Conservation (phyloP, 2,329 filamentous ascomycete genomes). For the Verticillium zaregamsianum region DNA sequence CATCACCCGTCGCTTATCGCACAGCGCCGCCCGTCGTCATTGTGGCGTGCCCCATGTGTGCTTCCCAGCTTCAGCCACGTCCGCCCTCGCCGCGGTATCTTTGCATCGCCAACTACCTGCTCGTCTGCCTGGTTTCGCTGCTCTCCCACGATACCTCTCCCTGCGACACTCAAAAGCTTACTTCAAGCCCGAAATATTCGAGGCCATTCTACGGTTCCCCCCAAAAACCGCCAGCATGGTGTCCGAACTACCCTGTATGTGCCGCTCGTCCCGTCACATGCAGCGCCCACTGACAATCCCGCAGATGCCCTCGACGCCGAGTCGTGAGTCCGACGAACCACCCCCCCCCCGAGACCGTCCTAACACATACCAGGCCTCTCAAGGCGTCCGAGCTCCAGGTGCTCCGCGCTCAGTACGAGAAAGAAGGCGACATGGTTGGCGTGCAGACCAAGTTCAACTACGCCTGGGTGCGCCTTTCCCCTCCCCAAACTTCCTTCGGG, state of each 20-base stretch:
- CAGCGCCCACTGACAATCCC: constrained; percentile 11
- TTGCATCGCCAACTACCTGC: background rate
- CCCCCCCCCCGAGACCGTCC: background rate
- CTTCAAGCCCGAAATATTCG: background rate
- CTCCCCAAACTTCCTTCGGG: background rate
- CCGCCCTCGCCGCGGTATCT: background rate
- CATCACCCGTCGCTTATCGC: background rate
- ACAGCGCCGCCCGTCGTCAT: constrained; percentile 2
- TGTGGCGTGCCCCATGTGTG: background rate
- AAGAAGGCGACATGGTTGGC: constrained; percentile 94
- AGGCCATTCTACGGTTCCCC: background rate
- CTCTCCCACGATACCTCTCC: background rate
- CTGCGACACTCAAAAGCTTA: background rate
- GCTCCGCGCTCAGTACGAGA: constrained; percentile 89
- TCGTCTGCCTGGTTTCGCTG: background rate
- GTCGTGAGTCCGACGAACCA: constrained; percentile 53
- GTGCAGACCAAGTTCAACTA: constrained; percentile 99
- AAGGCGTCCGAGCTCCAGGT: constrained; percentile 91
- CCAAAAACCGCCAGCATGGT: constrained; percentile 32
- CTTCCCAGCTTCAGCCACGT: constrained; percentile 3
- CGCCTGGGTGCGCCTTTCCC: constrained; percentile 69
- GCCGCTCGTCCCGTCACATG: constrained; percentile 4
- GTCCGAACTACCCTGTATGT: constrained; percentile 45
- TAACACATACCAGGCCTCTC: constrained; percentile 59
- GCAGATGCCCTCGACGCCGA: constrained; percentile 96